Conservation (phyloP, 805 yeast species). For the Zygosaccharomyces lentus region DNA sequence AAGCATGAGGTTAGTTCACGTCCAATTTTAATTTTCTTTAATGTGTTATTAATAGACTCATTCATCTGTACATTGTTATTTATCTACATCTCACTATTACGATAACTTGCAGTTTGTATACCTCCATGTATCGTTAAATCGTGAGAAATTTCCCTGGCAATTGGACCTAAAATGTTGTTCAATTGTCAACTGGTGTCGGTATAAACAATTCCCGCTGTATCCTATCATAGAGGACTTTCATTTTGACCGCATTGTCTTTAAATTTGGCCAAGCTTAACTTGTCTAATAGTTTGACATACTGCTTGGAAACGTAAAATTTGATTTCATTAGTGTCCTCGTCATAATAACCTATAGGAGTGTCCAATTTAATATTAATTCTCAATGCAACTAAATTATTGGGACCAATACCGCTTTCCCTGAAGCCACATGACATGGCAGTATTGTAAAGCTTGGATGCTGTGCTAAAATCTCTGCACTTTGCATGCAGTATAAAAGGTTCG, state of each 20-base stretch:
- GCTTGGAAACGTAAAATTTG: conserved; percentile 45
- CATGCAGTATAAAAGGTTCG: conserved; percentile 82
- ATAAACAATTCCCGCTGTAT: conserved; percentile 37
- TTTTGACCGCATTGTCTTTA: conserved; percentile 56
- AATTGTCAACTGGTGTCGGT: not conserved
- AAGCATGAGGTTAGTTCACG: conserved; percentile 6
- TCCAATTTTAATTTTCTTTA: conserved; percentile 1
- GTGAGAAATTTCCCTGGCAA: too few relatives aligned
- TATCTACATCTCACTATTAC: conserved; percentile 7
- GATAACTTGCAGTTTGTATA: not conserved
- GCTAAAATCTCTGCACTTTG: conserved; percentile 61
- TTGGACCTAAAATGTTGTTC: not conserved
- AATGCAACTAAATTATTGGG: conserved; percentile 73
- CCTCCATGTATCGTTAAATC: not conserved
- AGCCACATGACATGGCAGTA: conserved; percentile 79
- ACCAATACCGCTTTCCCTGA: conserved; percentile 83
- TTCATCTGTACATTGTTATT: conserved; percentile 16
- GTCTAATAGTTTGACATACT: conserved; percentile 51
- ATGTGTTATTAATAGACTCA: not conserved
- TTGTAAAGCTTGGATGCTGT: conserved; percentile 61
- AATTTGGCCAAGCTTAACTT: conserved; percentile 59
- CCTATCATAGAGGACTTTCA: conserved; percentile 44
- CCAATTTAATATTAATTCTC: conserved; percentile 61
- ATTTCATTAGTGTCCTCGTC: conserved; percentile 31
- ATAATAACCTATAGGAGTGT: conserved; percentile 68